A percentile compares a stretch with the other conserved stretches of the same genome.
These are phyloP conservation scores for Coniferiporia sulphurascens DNA, from an alignment of 1,284 basidiomycete species.

Conservation along the genomic window DNA sequence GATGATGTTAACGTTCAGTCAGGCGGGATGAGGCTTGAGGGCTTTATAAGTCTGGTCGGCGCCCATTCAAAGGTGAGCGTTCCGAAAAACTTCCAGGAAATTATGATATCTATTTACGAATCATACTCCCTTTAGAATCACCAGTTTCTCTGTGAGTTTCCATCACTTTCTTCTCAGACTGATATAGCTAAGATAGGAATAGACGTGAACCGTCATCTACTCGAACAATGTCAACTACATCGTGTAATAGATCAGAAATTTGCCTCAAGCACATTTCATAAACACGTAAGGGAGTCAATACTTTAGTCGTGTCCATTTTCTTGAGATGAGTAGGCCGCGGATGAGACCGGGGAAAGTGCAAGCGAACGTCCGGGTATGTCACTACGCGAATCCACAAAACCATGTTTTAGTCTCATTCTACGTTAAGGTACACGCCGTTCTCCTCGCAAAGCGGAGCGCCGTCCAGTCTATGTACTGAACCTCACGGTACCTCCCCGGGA, in stretches of 20 bases:
- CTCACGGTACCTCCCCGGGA: constrained; percentile 57
- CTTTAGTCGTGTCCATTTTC: not conserved
- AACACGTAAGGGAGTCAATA: constrained; percentile 43
- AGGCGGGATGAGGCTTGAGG: constrained; percentile 56
- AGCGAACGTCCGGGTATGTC: too few relatives aligned
- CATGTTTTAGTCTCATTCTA: constrained; percentile 7
- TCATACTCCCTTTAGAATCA: constrained; percentile 46
- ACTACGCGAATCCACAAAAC: too few relatives aligned
- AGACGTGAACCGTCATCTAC: constrained; percentile 78
- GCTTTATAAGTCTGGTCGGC: constrained; percentile 79
- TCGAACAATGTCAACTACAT: constrained; percentile 67
- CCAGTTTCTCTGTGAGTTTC: constrained; percentile 73
- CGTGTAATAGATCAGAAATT: constrained; percentile 65
- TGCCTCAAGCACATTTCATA: constrained; percentile 60
- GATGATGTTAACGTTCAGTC: constrained; percentile 54
- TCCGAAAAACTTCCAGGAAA: not conserved
- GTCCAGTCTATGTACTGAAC: constrained; percentile 78
- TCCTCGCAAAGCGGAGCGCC: constrained; percentile 69
- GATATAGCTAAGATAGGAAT: not conserved
- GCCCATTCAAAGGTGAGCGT: constrained; percentile 62
- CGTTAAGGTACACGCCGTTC: constrained; percentile 54
- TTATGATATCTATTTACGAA: constrained; percentile 1
- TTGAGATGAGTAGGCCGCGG: constrained; percentile 45
- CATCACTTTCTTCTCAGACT: constrained; percentile 6
- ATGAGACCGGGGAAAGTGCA: constrained; percentile 51